Base-by-base conservation (phyloP, 805 yeast species). In the Scheffersomyces ergatensis region DNA sequence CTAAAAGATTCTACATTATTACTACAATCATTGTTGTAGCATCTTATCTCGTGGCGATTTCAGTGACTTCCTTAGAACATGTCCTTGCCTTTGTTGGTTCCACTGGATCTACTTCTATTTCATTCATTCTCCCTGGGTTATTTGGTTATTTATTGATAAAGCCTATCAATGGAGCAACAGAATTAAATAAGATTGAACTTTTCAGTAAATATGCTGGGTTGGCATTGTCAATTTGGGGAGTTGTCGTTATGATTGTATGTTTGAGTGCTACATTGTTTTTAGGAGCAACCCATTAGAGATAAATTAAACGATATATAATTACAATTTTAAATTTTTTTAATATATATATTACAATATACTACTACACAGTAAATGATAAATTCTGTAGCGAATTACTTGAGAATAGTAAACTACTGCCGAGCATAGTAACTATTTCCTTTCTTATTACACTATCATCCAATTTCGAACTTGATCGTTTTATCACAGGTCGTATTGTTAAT, bases 101-200 rank as follows among this genome's bases (percentile, higher is more conserved):
- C 4, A 85, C 93, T 0, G 95, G 95, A 0, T 85, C 90, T 4
- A 86, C 90, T 0, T 70, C 88, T 19, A 85, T 85, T 37, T 80
- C 89, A 18, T 85, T 85, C 58, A 83, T 84, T 8, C 67, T 85
- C 33, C 95, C 95, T 0, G 93, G 95, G 0, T 65, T 82, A 42
- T 85, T 85, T 58, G 92, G 92, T 0, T 85, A 65, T 55, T 74
- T 80, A 55, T 58, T 78, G 40, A 70, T 78, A n/a, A 71, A 57
- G 38, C 69, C 71, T 5, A 39, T 61, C 15, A 48, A 51, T 34
- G 65, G 63, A 1, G 53, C 57, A 11, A 49, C 46, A n/a, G 44
- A 46, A 26, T 54, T 62, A 36, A 59, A 54, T 16, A 41, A 20
- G 16, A 49, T 60, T 32, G 74, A 70, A 43, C 42, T 38, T 15